Base-by-base conservation (phyloP, 495 filamentous ascomycete genomes). In the Xylaria flabelliformis region DNA sequence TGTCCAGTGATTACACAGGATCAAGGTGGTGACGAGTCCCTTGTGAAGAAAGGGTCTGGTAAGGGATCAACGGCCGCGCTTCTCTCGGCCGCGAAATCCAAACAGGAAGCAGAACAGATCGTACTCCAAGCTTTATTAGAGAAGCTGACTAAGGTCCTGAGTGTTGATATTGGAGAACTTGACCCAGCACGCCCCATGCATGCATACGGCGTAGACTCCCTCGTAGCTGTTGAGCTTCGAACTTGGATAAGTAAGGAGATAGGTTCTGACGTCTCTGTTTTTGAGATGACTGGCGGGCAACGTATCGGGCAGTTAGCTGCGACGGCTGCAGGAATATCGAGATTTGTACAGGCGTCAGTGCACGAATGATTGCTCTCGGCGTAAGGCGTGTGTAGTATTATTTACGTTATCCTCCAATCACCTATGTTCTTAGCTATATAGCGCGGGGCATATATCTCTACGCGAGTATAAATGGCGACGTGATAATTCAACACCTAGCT, bases 211-310 rank as follows among this genome's bases (percentile, higher is more conserved):
- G 67, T 84, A 42, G 81, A 85, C 69, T 79, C 75, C 42, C 79
- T 83, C 74, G 65, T 85, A 46, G 79, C 76, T 15, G 74, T 75
- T 9, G 82, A 85, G 68, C 78, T 83, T 29, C 67, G 80, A 36
- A 76, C 73, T 24, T 82, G 76, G 74, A 69, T 83, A 8, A 26
- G 76, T 44, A 51, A 67, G 75, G 41, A 74, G 77, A 69, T 77
- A 72, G 13, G 74, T 0, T 78, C 78, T 1, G 82, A 85, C n/a
- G 50, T 53, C 4, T 51, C 65, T 3, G 48, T 67, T 21, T 56
- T 67, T 26, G 48, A 55, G 12, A 64, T 46, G 34, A 64, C 62
- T 2, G 12, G 41, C 24, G 62, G 62, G 21, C 41, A 64, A 12
- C 41, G 42, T 8, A 64, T 46, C 3, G 41, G 15, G 39, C 41